A percentile compares a stretch with the other conserved stretches of the same genome.
Conservation (phyloP, 1,284 basidiomycete genomes). For the Trametes pubescens region DNA sequence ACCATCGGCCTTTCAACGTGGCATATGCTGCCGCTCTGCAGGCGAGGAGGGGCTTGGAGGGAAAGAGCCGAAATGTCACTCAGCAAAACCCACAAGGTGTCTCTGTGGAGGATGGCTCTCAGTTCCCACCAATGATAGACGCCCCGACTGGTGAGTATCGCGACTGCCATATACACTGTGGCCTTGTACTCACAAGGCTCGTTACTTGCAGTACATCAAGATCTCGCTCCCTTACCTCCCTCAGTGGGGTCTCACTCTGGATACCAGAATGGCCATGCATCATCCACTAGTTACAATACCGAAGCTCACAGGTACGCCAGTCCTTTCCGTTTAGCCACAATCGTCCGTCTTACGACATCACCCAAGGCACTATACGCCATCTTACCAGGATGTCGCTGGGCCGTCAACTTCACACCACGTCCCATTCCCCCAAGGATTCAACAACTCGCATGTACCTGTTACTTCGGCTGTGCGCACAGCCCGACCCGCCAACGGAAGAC, state of each 20-base stretch:
- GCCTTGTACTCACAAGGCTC: too few relatives aligned
- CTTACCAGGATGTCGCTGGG: neutral
- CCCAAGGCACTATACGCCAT: neutral
- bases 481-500: conserved; percentile 7
- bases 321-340: neutral
- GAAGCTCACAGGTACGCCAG: neutral
- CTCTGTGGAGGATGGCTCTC: conserved; percentile 6
- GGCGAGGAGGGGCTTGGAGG: conserved; percentile 53
- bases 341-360: too few relatives aligned
- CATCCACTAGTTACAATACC: neutral
- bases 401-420: neutral
- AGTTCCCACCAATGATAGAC: neutral
- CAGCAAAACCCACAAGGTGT: neutral
- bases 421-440: neutral
- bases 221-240: neutral
- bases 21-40: conserved; percentile 75
- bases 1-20: conserved; percentile 81
- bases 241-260: neutral
- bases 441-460: neutral
- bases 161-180: too few relatives aligned
- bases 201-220: neutral
- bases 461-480: neutral
- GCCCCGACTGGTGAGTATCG: conserved; percentile 4
- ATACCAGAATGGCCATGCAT: neutral
- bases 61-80: neutral